phyloP scores from a whole-genome alignment of 1,139 yeast genomes.

The Taphrina pruni region DNA sequence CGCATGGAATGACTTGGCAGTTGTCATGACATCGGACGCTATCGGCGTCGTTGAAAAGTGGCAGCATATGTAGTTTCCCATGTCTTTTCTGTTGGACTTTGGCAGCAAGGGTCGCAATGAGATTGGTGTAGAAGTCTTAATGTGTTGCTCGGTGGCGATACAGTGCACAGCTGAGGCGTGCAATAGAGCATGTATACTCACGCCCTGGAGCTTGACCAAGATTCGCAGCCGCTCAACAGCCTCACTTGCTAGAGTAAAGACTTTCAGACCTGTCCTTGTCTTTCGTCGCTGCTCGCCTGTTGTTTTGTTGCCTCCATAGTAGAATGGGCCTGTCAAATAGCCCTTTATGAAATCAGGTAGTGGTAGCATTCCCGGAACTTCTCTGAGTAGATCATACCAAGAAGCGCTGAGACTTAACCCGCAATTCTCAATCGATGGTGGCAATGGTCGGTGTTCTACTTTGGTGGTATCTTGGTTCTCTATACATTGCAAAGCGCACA shows the following conservation, averaged over 20 bases:
- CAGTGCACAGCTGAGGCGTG: slow-evolving; percentile 29
- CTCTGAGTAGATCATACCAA: slow-evolving; percentile 5
- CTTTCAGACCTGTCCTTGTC: slow-evolving; percentile 15
- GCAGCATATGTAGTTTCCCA: slow-evolving; percentile 23
- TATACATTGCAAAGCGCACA: slow-evolving; percentile 3
- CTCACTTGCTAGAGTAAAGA: not conserved
- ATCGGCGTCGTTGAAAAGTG: slow-evolving; percentile 4
- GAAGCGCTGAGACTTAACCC: slow-evolving; percentile 14
- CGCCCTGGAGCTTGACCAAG: slow-evolving; percentile 1
- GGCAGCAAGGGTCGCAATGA: slow-evolving; percentile 23
- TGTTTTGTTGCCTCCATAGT: slow-evolving; percentile 23
- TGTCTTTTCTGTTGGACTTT: not conserved
- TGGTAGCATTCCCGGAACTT: slow-evolving; percentile 16
- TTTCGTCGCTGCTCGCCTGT: slow-evolving; percentile 15
- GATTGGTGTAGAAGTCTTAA: slow-evolving; percentile 29
- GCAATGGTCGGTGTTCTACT: not conserved
- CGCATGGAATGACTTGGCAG: slow-evolving; percentile 27
- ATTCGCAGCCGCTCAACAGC: slow-evolving; percentile 1
- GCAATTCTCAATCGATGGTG: slow-evolving; percentile 23
- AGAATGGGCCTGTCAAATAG: not conserved
- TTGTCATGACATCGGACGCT: not conserved
- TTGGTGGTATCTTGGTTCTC: not conserved
- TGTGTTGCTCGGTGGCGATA: not conserved
- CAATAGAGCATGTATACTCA: slow-evolving; percentile 28
- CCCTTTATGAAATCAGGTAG: slow-evolving; percentile 7